Conservation (phyloP, 441 rosid genomes). For the Eutrema salsugineum region DNA sequence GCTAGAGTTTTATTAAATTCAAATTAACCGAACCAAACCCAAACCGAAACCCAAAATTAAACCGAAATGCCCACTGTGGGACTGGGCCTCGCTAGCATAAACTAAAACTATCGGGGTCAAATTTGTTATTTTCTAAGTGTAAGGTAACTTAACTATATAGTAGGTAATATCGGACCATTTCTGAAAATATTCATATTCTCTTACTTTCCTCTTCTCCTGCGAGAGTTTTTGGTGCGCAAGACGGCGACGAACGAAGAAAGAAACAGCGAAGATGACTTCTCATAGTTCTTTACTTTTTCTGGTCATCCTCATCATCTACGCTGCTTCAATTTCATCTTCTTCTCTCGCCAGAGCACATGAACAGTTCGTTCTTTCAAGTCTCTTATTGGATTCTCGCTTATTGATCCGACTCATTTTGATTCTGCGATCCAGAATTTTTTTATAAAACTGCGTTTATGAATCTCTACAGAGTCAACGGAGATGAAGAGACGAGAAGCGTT, state of each 20-base stretch:
- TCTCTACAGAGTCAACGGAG: constrained; percentile 7
- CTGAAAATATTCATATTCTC: background rate
- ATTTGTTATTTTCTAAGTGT: background rate
- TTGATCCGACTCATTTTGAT: constrained; percentile 9
- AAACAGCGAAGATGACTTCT: constrained; percentile 28
- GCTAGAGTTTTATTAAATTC: too few species aligned
- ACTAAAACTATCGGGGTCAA: background rate
- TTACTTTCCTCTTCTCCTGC: background rate
- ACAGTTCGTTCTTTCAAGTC: constrained; percentile 20
- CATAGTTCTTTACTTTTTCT: background rate
- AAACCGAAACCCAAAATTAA: too few species aligned
- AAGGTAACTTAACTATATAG: background rate
- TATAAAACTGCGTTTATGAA: background rate
- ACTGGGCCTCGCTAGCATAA: background rate
- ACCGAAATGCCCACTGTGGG: too few species aligned
- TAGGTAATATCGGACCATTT: background rate
- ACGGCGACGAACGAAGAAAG: background rate
- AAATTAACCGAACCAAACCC: too few species aligned
- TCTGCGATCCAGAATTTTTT: background rate
- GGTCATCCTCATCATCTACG: constrained; percentile 24
- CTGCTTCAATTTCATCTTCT: constrained; percentile 4
- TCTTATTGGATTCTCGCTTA: background rate
- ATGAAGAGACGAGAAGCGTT: constrained; percentile 19
- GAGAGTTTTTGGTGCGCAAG: too few species aligned
- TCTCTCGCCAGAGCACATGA: constrained; percentile 9